Evolutionary conservation across 1,284 basidiomycete genomes (phyloP).

Genomic region (Pseudozyma tsukubaensis): DNA sequence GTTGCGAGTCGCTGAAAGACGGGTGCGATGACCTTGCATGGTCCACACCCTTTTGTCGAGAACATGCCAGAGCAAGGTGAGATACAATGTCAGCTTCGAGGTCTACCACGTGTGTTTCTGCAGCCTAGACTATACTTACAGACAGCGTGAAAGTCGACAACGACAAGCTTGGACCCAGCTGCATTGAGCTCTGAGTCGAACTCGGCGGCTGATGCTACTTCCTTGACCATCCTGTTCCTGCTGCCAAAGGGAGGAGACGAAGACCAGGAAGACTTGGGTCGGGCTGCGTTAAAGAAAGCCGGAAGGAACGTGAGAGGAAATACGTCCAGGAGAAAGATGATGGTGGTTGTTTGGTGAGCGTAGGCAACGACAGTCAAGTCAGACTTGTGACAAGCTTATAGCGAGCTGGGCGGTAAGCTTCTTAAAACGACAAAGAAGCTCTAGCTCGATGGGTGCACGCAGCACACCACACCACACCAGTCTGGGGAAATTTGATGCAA

Average conservation of each 20-base stretch:
- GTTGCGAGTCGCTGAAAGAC: constrained; percentile 39
- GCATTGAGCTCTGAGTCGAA: constrained; percentile 43
- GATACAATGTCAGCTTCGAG: not conserved
- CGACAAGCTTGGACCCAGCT: constrained; percentile 47
- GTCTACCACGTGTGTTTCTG: not conserved
- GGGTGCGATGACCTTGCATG: constrained; percentile 48
- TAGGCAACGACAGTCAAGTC: no score
- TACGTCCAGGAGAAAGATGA: no score
- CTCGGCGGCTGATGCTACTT: constrained; percentile 38
- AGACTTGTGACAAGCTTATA: no score
- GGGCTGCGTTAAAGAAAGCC: not conserved
- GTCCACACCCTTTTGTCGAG: constrained; percentile 41
- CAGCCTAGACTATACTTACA: constrained; percentile 29
- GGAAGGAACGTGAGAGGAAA: not conserved
- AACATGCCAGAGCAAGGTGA: not conserved
- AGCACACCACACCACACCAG: no score
- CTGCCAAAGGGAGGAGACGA: not conserved
- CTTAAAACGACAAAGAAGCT: no score
- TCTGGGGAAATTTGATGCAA: no score
- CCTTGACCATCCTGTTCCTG: constrained; percentile 43
- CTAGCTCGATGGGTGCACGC: no score
- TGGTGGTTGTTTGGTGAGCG: no score
- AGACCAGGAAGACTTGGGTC: not conserved
- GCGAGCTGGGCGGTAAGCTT: no score
- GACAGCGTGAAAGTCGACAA: constrained; percentile 51